These are phyloP conservation scores for Boletus subcaerulescens DNA, from an alignment of 768 basidiomycete species.

Conservation along the genomic window DNA sequence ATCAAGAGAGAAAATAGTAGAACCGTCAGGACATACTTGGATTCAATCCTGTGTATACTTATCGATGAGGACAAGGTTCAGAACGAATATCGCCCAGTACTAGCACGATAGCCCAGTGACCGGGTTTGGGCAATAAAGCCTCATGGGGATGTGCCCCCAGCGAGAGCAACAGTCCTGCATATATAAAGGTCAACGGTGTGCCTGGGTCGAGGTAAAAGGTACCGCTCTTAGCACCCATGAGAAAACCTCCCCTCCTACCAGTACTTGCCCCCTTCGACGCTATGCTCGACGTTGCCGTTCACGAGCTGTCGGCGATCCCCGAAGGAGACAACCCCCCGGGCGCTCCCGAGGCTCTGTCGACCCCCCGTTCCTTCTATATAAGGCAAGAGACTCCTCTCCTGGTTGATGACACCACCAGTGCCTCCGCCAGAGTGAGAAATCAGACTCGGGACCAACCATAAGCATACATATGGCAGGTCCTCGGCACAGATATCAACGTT, in stretches of 20 bases:
- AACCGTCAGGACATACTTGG: background rate
- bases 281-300: background rate
- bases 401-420: too few species aligned
- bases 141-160: slow-evolving; percentile 2
- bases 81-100: background rate
- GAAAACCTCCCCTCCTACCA: background rate
- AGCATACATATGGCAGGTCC: slow-evolving; percentile 18
- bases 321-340: slow-evolving; percentile 7
- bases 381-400: slow-evolving; percentile 5
- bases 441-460: slow-evolving; percentile 1
- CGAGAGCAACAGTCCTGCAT: slow-evolving; percentile 3
- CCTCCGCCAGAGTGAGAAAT: slow-evolving; percentile 8
- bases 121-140: slow-evolving; percentile 13
- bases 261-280: background rate
- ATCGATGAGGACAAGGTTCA: slow-evolving; percentile 15
- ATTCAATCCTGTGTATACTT: background rate
- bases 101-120: slow-evolving; percentile 14
- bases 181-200: slow-evolving; percentile 14
- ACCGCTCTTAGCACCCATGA: slow-evolving; percentile 1
- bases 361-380: slow-evolving; percentile 6
- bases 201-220: slow-evolving; percentile 14
- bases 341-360: background rate
- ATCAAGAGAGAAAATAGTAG: background rate
- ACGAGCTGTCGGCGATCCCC: slow-evolving; percentile 16
- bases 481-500: slow-evolving; percentile 24